These are phyloP conservation scores for Trametes punicea DNA, from an alignment of 768 basidiomycete species.

Conservation along the genomic window DNA sequence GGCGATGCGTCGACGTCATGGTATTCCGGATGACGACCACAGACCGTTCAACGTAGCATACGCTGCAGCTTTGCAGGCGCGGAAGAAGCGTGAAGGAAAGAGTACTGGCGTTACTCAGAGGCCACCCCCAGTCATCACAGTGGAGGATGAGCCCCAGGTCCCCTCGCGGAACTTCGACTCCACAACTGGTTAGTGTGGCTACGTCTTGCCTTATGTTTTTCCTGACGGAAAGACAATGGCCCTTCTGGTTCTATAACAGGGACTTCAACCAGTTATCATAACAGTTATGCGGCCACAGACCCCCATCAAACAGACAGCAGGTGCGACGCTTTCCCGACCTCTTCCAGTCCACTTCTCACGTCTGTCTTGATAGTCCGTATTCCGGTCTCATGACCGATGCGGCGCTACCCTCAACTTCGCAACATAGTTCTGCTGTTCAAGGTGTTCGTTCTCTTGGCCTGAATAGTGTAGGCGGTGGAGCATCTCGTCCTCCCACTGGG, in stretches of 20 bases:
- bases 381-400: not conserved
- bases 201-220: not conserved
- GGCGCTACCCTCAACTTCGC: not conserved
- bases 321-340: not conserved
- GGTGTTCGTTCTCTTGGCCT: not conserved
- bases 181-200: not conserved
- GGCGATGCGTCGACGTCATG: slow-evolving; percentile 70
- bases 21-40: slow-evolving; percentile 80
- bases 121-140: not conserved
- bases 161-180: not conserved
- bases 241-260: not conserved
- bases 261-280: not conserved
- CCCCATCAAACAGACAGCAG: not conserved
- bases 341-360: not conserved
- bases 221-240: not conserved
- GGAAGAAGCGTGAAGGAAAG: slow-evolving; percentile 9
- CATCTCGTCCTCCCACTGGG: not conserved
- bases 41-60: slow-evolving; percentile 88
- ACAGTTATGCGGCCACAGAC: no score
- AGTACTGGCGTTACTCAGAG: not conserved
- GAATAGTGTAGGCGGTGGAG: not conserved
- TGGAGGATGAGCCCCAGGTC: not conserved
- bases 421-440: not conserved
- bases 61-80: slow-evolving; percentile 49
- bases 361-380: not conserved